phyloP scores from a whole-genome alignment of 2,329 filamentous ascomycete species.

The Cytospora chrysosperma region DNA sequence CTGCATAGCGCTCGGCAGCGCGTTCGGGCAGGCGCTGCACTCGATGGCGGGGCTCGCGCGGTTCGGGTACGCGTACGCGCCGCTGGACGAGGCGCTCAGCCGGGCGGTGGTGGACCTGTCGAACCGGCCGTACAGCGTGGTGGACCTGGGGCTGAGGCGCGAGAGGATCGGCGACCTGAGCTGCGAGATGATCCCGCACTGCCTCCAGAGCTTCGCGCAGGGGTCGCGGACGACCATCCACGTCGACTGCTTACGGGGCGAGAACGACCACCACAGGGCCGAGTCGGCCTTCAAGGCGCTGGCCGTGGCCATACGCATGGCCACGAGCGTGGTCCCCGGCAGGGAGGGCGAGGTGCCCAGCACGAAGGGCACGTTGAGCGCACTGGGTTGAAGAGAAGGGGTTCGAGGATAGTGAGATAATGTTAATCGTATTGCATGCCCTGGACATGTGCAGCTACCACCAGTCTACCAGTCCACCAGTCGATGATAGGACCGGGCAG shows the following conservation, averaged over 20 bases:
- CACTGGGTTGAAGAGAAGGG: constrained; percentile 36
- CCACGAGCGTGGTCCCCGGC: constrained; percentile 71
- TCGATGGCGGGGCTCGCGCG: constrained; percentile 75
- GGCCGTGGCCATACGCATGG: constrained; percentile 78
- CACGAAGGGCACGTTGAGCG: constrained; percentile 86
- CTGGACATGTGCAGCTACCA: background rate
- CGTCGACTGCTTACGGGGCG: constrained; percentile 85
- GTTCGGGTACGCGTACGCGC: constrained; percentile 89
- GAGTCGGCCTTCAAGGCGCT: constrained; percentile 98
- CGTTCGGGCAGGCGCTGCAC: constrained; percentile 79
- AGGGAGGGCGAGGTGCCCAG: constrained; percentile 91
- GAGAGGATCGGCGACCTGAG: constrained; percentile 94
- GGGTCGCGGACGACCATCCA: constrained; percentile 89
- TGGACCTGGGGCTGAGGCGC: constrained; percentile 79
- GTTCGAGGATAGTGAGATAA: background rate
- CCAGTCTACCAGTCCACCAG: background rate
- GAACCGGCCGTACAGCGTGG: constrained; percentile 82
- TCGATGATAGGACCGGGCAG: background rate
- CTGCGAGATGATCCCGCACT: constrained; percentile 97
- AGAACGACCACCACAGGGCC: constrained; percentile 93
- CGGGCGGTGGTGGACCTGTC: constrained; percentile 93
- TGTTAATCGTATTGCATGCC: background rate
- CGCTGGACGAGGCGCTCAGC: constrained; percentile 91
- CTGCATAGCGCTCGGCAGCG: constrained; percentile 83
- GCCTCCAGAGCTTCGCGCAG: constrained; percentile 90